Evolutionary conservation across 2,329 filamentous ascomycete genomes (phyloP).

Genomic region (Colletotrichum liaoningense): DNA sequence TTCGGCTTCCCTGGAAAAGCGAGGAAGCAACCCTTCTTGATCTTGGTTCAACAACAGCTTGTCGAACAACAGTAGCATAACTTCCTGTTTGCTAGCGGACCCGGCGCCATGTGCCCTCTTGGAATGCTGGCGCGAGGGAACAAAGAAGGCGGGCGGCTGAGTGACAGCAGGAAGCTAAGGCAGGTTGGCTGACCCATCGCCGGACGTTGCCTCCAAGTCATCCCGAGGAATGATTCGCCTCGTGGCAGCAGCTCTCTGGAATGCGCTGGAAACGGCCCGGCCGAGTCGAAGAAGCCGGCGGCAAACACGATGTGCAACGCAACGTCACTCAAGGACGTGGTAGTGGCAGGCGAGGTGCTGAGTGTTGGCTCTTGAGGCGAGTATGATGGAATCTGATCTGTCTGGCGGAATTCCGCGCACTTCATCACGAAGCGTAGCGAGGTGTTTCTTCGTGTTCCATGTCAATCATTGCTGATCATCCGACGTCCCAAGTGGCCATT

Average conservation of each 20-base stretch:
- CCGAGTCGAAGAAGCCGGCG: not conserved
- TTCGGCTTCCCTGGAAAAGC: not conserved
- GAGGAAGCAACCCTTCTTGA: not conserved
- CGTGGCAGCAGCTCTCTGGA: conserved; percentile 20
- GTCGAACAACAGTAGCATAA: not conserved
- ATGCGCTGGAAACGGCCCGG: conserved; percentile 27
- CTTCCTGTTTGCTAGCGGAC: not conserved
- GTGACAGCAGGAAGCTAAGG: conserved; percentile 7
- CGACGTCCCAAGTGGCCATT: not conserved
- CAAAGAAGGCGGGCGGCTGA: not conserved
- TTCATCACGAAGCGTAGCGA: not conserved
- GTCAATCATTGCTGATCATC: conserved; percentile 16
- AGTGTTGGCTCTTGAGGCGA: not conserved
- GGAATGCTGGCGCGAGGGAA: conserved; percentile 12
- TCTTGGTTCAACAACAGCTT: not conserved
- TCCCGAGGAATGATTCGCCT: conserved; percentile 17
- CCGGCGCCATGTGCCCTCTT: not conserved
- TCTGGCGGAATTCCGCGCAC: conserved; percentile 18
- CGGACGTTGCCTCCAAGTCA: conserved; percentile 2
- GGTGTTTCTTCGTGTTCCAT: not conserved
- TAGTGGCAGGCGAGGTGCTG: not conserved
- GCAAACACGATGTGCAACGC: conserved; percentile 1
- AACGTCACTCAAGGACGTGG: not conserved
- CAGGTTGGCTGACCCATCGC: conserved; percentile 13
- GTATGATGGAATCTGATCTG: not conserved